These are phyloP conservation scores for Candida michaelii DNA, from an alignment of 805 yeast species.

Conservation along the genomic window DNA sequence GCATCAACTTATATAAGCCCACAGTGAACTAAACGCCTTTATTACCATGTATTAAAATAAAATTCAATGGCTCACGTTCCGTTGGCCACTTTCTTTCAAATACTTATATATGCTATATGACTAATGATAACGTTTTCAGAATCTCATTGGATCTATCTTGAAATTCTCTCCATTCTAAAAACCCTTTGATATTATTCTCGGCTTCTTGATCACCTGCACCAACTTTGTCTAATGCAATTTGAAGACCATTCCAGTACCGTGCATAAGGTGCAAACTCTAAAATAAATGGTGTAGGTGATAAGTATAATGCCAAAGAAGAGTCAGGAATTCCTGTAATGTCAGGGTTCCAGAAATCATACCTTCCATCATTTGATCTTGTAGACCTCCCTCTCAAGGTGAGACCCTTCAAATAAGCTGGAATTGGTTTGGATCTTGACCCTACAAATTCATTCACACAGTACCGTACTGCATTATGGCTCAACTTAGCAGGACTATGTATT, in stretches of 20 bases:
- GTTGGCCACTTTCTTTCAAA: too few species aligned
- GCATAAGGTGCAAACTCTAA: constrained; percentile 33
- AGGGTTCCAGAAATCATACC: constrained; percentile 14
- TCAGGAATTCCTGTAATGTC: constrained; percentile 35
- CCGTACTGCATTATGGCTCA: constrained; percentile 14
- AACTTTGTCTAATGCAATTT: constrained; percentile 21
- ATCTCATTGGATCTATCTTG: constrained; percentile 18
- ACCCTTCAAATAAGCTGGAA: constrained; percentile 30
- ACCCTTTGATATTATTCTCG: constrained; percentile 24
- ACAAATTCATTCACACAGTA: constrained; percentile 21
- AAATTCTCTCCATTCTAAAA: constrained; percentile 37
- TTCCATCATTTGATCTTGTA: constrained; percentile 11
- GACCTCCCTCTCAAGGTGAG: constrained; percentile 18
- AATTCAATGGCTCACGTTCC: too few species aligned
- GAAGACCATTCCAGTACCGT: constrained; percentile 35
- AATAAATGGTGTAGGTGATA: constrained; percentile 25
- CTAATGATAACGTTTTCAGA: constrained; percentile 1
- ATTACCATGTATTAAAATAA: too few species aligned
- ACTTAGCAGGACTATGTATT: not conserved
- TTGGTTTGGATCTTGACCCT: constrained; percentile 35
- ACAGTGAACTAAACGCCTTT: too few species aligned
- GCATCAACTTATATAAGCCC: constrained; percentile 47
- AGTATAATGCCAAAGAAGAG: constrained; percentile 27
- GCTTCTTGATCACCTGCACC: constrained; percentile 13
- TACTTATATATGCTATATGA: constrained; percentile 4